Evolutionary conservation across 1,139 yeast species (phyloP), one percentile per base, ranked within the genome.

Genomic region (Nematodospora anomalae): DNA sequence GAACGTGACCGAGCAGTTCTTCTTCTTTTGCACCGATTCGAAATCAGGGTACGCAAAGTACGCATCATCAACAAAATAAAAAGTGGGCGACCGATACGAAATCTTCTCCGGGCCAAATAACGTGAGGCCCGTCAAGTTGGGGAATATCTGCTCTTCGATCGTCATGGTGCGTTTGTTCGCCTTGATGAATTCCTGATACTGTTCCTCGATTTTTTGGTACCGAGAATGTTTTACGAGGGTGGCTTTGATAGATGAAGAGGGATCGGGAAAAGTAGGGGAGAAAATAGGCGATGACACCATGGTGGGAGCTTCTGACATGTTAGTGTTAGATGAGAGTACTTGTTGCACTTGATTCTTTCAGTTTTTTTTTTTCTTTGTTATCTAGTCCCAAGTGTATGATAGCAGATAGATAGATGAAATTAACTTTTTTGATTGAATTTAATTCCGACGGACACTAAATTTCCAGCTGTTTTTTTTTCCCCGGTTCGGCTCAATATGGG

Each of bases 61-160:
- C 38, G 51, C 46, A 33, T 62, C 63, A 33, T 66, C 64, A 8
- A 68, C 53, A 29, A 66, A 57, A 41, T 61, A 69, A 20, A 62
- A 48, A n/a, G 70, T 54, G n/a, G 56, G 49, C 2, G 71, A 59
- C 38, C 75, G 50, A 43, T 51, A 64, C 26, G 54, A 52, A 23
- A 70, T 67, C 44, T 64, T 68, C 26, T 58, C 63, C 2, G 51
- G 49, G 1, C 75, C 75, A 4, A 42, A 44, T 30, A 69, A 51
- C 1, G 71, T 67, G 14, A 51, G 44, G 1, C 72, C 71, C 1
- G 74, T 69, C 26, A 70, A 53, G 34, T 56, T 60, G 1, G 74
- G 71, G 16, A 22, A 32, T n/a, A 44, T 12, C 9, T 36, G 26
- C 23, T 44, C 48, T n/a, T 29, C 27, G 4, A 43, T 35, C 4